A percentile compares a stretch with the other conserved stretches of the same genome.
Evolutionary conservation across 2,329 filamentous ascomycete species (phyloP).

Genomic region (Pseudogymnoascus sp.): DNA sequence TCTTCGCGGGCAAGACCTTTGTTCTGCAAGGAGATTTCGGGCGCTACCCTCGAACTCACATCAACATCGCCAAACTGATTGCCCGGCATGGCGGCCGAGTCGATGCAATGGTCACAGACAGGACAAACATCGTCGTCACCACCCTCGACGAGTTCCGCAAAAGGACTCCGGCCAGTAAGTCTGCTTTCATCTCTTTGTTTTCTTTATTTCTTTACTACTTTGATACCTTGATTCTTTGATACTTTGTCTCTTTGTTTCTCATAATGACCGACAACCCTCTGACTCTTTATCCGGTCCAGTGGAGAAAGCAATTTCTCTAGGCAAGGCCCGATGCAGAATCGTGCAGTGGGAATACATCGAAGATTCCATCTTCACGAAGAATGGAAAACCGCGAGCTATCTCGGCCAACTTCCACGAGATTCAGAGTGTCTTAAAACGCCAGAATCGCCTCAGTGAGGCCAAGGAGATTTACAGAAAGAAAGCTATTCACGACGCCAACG

Average conservation of each 20-base stretch:
- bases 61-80: slow-evolving; percentile 60
- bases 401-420: slow-evolving; percentile 19
- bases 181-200: neutral
- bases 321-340: neutral
- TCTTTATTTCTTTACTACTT: neutral
- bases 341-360: slow-evolving; percentile 7
- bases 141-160: slow-evolving; percentile 51
- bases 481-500: slow-evolving; percentile 26
- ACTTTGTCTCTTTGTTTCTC: neutral
- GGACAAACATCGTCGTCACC: slow-evolving; percentile 67
- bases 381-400: slow-evolving; percentile 22
- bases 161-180: slow-evolving; percentile 19
- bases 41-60: slow-evolving; percentile 32
- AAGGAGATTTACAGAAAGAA: slow-evolving; percentile 30
- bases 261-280: neutral
- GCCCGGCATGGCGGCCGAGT: slow-evolving; percentile 52
- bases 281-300: neutral
- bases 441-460: slow-evolving; percentile 31
- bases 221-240: too few relatives aligned
- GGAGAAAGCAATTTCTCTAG: neutral
- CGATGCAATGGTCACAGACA: slow-evolving; percentile 39
- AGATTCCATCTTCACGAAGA: slow-evolving; percentile 13
- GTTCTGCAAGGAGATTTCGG: slow-evolving; percentile 52
- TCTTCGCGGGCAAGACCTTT: slow-evolving; percentile 47
- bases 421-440: slow-evolving; percentile 15